phyloP scores from a whole-genome alignment of 768 basidiomycete species.

The Lactarius evosmus region DNA sequence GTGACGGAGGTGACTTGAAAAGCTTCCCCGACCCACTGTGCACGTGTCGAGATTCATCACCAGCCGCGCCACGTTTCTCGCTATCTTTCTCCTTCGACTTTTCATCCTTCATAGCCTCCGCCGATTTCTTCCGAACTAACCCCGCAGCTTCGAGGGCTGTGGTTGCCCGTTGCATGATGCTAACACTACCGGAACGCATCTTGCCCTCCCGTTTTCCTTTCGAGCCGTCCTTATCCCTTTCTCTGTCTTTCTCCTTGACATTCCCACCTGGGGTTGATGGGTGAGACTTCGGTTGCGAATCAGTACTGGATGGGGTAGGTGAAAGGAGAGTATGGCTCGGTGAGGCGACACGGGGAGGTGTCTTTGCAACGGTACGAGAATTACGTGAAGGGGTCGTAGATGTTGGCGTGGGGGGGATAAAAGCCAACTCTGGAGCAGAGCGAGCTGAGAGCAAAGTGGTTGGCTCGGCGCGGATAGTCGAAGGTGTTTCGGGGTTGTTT shows the following conservation, averaged over 20 bases:
- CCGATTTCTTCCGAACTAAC: conserved; percentile 76
- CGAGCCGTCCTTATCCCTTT: conserved; percentile 39
- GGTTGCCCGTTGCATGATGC: conserved; percentile 93
- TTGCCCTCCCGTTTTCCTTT: conserved; percentile 58
- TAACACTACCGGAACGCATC: conserved; percentile 81
- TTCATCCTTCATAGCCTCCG: conserved; percentile 67
- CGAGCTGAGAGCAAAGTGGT: conserved; percentile 36
- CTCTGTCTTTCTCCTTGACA: conserved; percentile 56
- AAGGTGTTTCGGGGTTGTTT: conserved; percentile 20
- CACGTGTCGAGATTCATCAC: conserved; percentile 60
- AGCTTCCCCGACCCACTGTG: conserved; percentile 67
- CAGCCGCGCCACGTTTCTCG: conserved; percentile 45
- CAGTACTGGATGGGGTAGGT: conserved; percentile 53
- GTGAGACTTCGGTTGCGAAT: conserved; percentile 52
- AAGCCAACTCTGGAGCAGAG: conserved; percentile 58
- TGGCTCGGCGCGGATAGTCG: conserved; percentile 20
- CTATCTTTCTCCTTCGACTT: conserved; percentile 41
- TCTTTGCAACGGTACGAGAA: conserved; percentile 43
- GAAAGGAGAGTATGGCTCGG: conserved; percentile 43
- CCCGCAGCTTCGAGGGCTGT: conserved; percentile 86
- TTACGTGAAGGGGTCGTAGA: conserved; percentile 36
- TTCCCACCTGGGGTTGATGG: conserved; percentile 69
- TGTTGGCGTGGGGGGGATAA: conserved; percentile 79
- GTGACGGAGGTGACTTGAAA: conserved; percentile 66
- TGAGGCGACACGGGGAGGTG: conserved; percentile 49